phyloP scores from a whole-genome alignment of 148 eudicot genomes.

The Euryodendron excelsum region DNA sequence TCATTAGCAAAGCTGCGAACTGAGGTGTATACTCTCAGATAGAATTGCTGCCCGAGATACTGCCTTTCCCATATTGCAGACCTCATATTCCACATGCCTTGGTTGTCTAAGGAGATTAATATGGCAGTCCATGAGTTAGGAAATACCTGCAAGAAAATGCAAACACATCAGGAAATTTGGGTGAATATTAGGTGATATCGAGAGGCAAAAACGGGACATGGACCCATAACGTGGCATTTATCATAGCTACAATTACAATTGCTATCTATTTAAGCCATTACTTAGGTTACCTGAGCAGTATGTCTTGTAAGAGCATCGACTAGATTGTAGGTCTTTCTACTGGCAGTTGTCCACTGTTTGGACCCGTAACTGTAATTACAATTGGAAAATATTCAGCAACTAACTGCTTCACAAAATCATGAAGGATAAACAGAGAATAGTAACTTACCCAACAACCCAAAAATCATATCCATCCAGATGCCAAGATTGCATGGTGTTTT shows the following conservation, averaged over 20 bases:
- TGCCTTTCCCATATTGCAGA: constrained; percentile 62
- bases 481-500: constrained; percentile 72
- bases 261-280: not conserved
- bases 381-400: constrained; percentile 18
- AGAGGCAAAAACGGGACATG: no score
- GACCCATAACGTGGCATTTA: no score
- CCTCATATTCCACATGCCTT: constrained; percentile 80
- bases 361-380: constrained; percentile 58
- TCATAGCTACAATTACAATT: not conserved
- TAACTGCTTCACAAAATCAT: not conserved
- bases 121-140: constrained; percentile 61
- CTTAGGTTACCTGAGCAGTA: constrained; percentile 41
- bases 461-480: constrained; percentile 99
- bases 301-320: constrained; percentile 48
- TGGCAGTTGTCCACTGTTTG: constrained; percentile 61
- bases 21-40: constrained; percentile 42
- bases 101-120: constrained; percentile 61
- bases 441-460: constrained; percentile 89
- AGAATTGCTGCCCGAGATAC: constrained; percentile 55
- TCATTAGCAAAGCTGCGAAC: constrained; percentile 38
- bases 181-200: not conserved
- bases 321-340: constrained; percentile 36
- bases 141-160: constrained; percentile 38
- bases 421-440: not conserved
- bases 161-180: not conserved